Evolutionary conservation across 2,329 filamentous ascomycete genomes (phyloP), one percentile per base, ranked within the genome.

Genomic region (Ophiosphaerella narmari): DNA sequence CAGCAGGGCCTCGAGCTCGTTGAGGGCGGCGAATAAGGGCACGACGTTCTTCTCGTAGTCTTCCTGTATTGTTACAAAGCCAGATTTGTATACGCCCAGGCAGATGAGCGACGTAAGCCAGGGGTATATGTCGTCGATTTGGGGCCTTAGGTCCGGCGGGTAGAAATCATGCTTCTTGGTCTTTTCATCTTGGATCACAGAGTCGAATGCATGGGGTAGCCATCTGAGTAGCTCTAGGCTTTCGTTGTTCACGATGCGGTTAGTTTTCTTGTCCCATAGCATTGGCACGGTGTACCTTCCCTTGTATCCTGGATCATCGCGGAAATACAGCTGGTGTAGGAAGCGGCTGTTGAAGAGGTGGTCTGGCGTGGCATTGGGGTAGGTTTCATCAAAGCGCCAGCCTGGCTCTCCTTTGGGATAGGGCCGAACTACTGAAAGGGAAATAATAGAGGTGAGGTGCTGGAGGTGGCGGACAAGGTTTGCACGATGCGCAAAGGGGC

Each of bases 341-440:
- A 82, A 86, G 35, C 77, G 75, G 52, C 80, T 82, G 24, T 78
- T 75, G 55, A 83, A 87, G 4, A 87, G 74, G 26, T 80, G 77
- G 62, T 88, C 86, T 3, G 80, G 76, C 0, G 84, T 87, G 5
- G 86, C 80, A 13, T 77, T 80, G 14, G 79, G 80, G 60, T 87
- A 87, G 0, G 75, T 74, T 2, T 70, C 70, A 0, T 83, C 80
- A 58, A 88, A 88, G 26, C 77, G 75, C 82, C 83, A 87, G 31
- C 85, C 85, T 7, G 80, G 78, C 14, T 80, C 79, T 43, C 84
- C 85, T 64, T 88, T 89, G 0, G 86, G 86, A 54, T 88, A 88
- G 0, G 86, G 81, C 57, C 82, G 82, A 1, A 88, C 84, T 4
- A 87, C 74, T 1, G 81, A 84, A 16, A 85, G 61, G 5, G 79